Conservation (phyloP, 805 yeast genomes). For the Saccharomycopsis fibuligera region DNA sequence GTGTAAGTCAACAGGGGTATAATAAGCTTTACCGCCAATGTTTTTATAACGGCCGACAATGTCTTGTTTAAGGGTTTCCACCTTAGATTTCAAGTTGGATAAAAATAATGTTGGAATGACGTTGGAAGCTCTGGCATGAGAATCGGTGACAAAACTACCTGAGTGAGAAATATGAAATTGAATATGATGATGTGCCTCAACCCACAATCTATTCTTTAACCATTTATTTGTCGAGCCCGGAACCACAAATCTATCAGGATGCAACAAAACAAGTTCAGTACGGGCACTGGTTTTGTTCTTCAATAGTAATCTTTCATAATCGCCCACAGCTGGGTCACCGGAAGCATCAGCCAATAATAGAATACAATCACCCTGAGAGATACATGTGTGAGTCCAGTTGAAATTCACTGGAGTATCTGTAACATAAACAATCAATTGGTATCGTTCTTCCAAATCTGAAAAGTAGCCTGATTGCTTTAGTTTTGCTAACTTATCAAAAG, state of each 20-base stretch:
- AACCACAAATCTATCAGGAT: constrained; percentile 71
- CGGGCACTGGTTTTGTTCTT: constrained; percentile 78
- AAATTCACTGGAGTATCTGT: constrained; percentile 82
- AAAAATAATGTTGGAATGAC: constrained; percentile 6
- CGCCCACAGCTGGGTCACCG: constrained; percentile 70
- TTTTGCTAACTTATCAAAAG: constrained; percentile 83
- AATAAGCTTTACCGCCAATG: constrained; percentile 16
- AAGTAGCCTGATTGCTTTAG: constrained; percentile 84
- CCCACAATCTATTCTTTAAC: constrained; percentile 85
- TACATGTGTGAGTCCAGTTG: constrained; percentile 87
- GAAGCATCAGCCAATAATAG: constrained; percentile 80
- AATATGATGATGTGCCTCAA: constrained; percentile 87
- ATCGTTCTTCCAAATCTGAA: constrained; percentile 84
- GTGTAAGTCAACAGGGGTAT: constrained; percentile 31
- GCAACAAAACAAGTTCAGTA: constrained; percentile 79
- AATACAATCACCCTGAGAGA: constrained; percentile 94
- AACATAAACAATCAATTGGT: constrained; percentile 81
- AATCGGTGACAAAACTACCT: not conserved
- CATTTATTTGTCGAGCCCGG: constrained; percentile 84
- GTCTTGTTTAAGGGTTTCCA: constrained; percentile 32
- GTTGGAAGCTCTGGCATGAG: not conserved
- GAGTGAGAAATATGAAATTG: constrained; percentile 45
- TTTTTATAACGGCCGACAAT: constrained; percentile 24
- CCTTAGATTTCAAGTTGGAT: constrained; percentile 28
- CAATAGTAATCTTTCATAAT: constrained; percentile 70